Base-by-base conservation (phyloP, 306 rosid genomes). In the Gillenia trifoliata region DNA sequence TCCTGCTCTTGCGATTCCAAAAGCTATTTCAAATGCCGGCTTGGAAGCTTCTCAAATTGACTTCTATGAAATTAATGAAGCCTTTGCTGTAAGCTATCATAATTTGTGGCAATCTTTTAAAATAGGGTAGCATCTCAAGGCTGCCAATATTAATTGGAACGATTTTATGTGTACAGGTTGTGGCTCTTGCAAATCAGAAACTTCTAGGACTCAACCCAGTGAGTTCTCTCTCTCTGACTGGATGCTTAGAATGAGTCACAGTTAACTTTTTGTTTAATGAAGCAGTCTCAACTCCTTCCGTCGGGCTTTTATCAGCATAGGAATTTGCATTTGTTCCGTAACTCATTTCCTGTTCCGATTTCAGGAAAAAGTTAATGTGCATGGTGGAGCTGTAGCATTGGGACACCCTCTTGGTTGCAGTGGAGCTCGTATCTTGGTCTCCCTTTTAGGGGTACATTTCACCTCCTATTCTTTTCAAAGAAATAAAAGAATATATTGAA, bases 391-490 rank as follows among this genome's bases (percentile, higher is more conserved):
- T 19, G 99, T 95, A 66, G 80, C 96, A 2, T 82, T 95, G 89
- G 99, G 99, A 69, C 99, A 95, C 77, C 99, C 99, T 82, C 92
- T 95, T n/a, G 99, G 99, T 64, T 95, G 99, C 83, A 95, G 99
- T 36, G 99, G 99, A 52, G 99, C 99, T 28, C 98, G 99, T 70
- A 90, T 95, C 82, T 80, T 95, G 81, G 99, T 90, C 83, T 88
- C 99, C 25, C 98, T 95, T 72, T 79, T 95, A 69, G 99, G 98
- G 92, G 99, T 93, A 89, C 64, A 78, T 16, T 68, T 57, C 41
- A 8, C 23, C 56, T 45, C 23, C 6, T 16, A 17, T 45, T 28
- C 69, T 38, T 38, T 26, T 9, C 12, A n/a, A 56, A 6, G 31
- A 38, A 17, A n/a, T n/a, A 15, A 45, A 19, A 45, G 2, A 65